Evolutionary conservation across 2,329 filamentous ascomycete species (phyloP).

Genomic region (Diaporthe aspalathi): DNA sequence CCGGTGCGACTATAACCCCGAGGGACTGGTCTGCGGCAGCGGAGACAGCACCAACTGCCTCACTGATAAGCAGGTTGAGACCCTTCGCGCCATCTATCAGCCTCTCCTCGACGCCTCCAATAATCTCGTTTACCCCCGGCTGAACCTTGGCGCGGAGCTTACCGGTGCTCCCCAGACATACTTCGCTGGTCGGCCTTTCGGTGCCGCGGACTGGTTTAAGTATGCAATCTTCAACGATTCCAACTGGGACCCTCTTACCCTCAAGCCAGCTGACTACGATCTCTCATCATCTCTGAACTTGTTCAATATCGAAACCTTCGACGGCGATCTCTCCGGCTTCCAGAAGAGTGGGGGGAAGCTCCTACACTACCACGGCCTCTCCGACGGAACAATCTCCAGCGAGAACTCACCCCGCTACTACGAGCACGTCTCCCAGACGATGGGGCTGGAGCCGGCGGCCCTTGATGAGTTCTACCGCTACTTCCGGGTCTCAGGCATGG

Average conservation of each 20-base stretch:
- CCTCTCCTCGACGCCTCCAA: slow-evolving; percentile 50
- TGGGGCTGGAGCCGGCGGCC: slow-evolving; percentile 48
- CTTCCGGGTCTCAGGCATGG: slow-evolving; percentile 64
- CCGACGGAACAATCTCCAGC: slow-evolving; percentile 57
- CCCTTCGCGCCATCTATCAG: slow-evolving; percentile 32
- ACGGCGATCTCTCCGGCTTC: slow-evolving; percentile 53
- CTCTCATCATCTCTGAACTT: slow-evolving; percentile 41
- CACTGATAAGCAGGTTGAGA: slow-evolving; percentile 47
- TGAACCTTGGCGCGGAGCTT: slow-evolving; percentile 60
- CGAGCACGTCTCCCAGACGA: slow-evolving; percentile 56
- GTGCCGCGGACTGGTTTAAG: slow-evolving; percentile 59
- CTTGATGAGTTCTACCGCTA: slow-evolving; percentile 60
- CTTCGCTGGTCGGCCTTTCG: slow-evolving; percentile 54
- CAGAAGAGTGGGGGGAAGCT: slow-evolving; percentile 56
- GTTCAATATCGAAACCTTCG: slow-evolving; percentile 42
- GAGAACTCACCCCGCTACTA: slow-evolving; percentile 61
- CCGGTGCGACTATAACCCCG: slow-evolving; percentile 54
- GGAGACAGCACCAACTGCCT: slow-evolving; percentile 46
- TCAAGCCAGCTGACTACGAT: slow-evolving; percentile 52
- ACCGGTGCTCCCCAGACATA: slow-evolving; percentile 51
- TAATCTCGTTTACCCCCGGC: slow-evolving; percentile 59
- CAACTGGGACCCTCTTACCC: slow-evolving; percentile 53
- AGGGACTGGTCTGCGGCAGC: slow-evolving; percentile 47
- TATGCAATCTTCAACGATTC: slow-evolving; percentile 61
- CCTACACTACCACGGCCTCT: slow-evolving; percentile 57